A percentile compares a stretch with the other conserved stretches of the same genome.
These are phyloP conservation scores for Cordyceps farinosa DNA, from an alignment of 2,329 filamentous ascomycete species.

Conservation along the genomic window DNA sequence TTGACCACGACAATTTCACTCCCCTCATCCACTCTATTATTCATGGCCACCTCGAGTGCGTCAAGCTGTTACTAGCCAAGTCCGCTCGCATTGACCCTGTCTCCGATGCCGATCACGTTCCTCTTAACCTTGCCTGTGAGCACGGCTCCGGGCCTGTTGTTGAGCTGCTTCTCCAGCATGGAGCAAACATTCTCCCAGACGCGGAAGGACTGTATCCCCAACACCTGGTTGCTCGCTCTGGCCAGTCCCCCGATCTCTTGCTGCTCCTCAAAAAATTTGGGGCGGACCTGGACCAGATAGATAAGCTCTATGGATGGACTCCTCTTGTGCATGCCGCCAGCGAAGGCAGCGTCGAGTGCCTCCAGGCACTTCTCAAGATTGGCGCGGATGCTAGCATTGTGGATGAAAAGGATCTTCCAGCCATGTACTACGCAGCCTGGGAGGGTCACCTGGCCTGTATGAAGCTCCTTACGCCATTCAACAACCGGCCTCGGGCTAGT, in stretches of 20 bases:
- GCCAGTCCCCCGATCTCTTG: conserved; percentile 74
- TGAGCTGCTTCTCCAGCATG: conserved; percentile 75
- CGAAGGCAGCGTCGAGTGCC: conserved; percentile 87
- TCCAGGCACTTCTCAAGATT: conserved; percentile 75
- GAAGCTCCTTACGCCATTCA: conserved; percentile 70
- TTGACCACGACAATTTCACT: conserved; percentile 96
- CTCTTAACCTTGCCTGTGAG: conserved; percentile 91
- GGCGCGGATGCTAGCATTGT: conserved; percentile 74
- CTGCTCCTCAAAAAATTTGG: conserved; percentile 79
- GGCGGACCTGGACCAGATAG: conserved; percentile 84
- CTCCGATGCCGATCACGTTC: conserved; percentile 87
- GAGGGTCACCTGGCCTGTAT: conserved; percentile 95
- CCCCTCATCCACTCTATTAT: conserved; percentile 94
- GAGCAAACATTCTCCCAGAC: conserved; percentile 82
- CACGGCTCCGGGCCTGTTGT: conserved; percentile 84
- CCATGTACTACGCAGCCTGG: conserved; percentile 98
- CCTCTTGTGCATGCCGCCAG: conserved; percentile 94
- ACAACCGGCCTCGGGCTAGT: conserved; percentile 41
- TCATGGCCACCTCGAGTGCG: conserved; percentile 76
- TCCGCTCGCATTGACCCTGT: conserved; percentile 83
- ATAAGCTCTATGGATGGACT: conserved; percentile 97
- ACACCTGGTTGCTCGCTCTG: conserved; percentile 88
- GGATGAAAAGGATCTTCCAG: conserved; percentile 89
- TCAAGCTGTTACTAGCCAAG: conserved; percentile 69
- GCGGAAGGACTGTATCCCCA: conserved; percentile 97